These are phyloP conservation scores for Mucor irregularis DNA, from an alignment of 371 early-diverging fungal genomes.

Conservation along the genomic window DNA sequence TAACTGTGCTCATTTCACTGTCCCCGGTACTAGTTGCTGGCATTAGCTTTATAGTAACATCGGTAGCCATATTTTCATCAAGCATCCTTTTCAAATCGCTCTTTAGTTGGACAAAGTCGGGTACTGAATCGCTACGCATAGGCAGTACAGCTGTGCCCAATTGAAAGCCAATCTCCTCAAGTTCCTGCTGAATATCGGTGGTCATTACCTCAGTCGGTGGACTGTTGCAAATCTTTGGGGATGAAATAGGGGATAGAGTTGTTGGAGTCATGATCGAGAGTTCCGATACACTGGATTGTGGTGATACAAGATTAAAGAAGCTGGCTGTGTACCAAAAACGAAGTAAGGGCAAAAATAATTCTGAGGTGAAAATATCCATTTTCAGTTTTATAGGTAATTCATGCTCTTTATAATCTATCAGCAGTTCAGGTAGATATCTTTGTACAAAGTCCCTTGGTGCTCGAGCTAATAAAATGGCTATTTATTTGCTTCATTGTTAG, in stretches of 20 bases:
- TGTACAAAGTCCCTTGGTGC: slow-evolving; percentile 15
- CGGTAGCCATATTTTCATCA: slow-evolving; percentile 21
- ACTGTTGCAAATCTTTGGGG: not conserved
- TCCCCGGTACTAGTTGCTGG: slow-evolving; percentile 5
- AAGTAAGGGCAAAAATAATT: slow-evolving; percentile 23
- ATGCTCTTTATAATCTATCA: not conserved
- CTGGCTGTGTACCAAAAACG: slow-evolving; percentile 50
- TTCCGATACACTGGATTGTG: slow-evolving; percentile 10
- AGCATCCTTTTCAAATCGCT: slow-evolving; percentile 34
- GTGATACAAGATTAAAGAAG: slow-evolving; percentile 16
- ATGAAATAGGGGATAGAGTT: not conserved
- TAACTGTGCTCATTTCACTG: not conserved
- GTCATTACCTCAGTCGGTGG: not conserved
- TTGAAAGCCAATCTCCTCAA: slow-evolving; percentile 11
- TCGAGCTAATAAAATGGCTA: slow-evolving; percentile 25
- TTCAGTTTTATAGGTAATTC: slow-evolving; percentile 3
- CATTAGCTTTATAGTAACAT: slow-evolving; percentile 30
- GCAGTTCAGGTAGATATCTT: slow-evolving; percentile 24
- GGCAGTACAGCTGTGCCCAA: slow-evolving; percentile 24
- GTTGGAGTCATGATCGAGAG: slow-evolving; percentile 3
- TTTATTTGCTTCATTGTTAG: not conserved
- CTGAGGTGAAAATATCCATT: slow-evolving; percentile 27
- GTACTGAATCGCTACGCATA: slow-evolving; percentile 8
- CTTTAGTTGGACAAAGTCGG: slow-evolving; percentile 22
- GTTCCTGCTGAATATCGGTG: slow-evolving; percentile 1